Evolutionary conservation across 768 basidiomycete genomes (phyloP), one percentile per base, ranked within the genome.

Genomic region (Lactifluus hygrophoroides): DNA sequence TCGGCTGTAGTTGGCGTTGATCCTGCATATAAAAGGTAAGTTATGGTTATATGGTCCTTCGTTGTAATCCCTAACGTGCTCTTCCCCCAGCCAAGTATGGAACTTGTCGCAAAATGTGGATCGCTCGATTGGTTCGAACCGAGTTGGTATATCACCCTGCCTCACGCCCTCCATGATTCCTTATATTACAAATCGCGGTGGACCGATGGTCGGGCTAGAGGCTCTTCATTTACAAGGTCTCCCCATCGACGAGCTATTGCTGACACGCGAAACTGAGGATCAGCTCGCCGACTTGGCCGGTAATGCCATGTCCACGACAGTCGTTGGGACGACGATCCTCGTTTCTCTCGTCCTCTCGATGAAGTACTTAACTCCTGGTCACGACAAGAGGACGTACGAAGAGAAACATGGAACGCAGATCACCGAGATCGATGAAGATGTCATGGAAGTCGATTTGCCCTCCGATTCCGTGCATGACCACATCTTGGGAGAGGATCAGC

Each of bases 71-170:
- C 27, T 64, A n/a, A 52, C 40, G 19, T 14, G 11, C 19, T 43
- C 52, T 35, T 30, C 21, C 37, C 25, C 28, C 62, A 93, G 90
- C 2, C 79, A 85, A 71, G 89, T 97, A 1, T 96, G 94, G 94
- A 97, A 97, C 70, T 78, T 97, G 5, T 94, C 91, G 2, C 94
- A 97, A 72, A 97, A 97, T 65, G 94, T 96, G 23, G 94, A 97
- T 71, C 83, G 94, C 14, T 87, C 87, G 27, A 92, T 86, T 45
- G 88, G 89, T 7, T 86, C 88, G 0, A 81, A 78, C 64, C 86
- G 84, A 69, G 74, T 84, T 11, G 94, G 94, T 21, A 89, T 96
- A 55, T 90, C 88, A 64, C 90, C 90, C 0, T 97, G 94, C 71
- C 81, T 97, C 17, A 97, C 94, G 0, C 94, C 94, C 1, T 86